These are phyloP conservation scores for Sphenostylis stenocarpa DNA, from an alignment of 306 rosid genomes.

Conservation along the genomic window DNA sequence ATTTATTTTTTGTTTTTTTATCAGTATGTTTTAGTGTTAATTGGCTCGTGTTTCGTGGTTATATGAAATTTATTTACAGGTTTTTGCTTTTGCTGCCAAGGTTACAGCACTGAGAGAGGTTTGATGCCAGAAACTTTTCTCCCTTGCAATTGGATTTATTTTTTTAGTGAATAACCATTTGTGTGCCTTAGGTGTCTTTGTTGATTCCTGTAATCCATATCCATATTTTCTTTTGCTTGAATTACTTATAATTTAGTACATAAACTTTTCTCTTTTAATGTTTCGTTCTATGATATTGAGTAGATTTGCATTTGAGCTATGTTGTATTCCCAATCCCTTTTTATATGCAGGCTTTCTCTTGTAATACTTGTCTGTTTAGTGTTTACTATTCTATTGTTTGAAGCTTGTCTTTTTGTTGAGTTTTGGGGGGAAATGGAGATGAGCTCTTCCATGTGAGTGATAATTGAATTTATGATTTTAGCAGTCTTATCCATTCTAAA, in stretches of 20 bases:
- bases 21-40: constrained; percentile 10
- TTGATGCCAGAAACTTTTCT: neutral
- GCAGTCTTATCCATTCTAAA: neutral
- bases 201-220: neutral
- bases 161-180: neutral
- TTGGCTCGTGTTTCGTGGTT: constrained; percentile 4
- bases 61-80: constrained; percentile 2
- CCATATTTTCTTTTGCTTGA: neutral
- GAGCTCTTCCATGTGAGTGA: neutral
- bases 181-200: neutral
- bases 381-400: neutral
- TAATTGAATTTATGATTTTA: neutral
- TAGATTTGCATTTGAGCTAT: neutral
- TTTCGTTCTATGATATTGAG: neutral
- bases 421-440: neutral
- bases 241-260: neutral
- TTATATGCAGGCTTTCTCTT: neutral
- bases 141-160: neutral
- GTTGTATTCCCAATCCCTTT: neutral
- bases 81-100: constrained; percentile 14
- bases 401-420: neutral
- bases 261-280: neutral
- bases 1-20: neutral
- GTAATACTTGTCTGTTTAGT: neutral
- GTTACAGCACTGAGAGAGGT: constrained; percentile 15